Evolutionary conservation across 148 eudicot genomes (phyloP), one percentile per base, ranked within the genome.

Genomic region (Arctostaphylos glauca): DNA sequence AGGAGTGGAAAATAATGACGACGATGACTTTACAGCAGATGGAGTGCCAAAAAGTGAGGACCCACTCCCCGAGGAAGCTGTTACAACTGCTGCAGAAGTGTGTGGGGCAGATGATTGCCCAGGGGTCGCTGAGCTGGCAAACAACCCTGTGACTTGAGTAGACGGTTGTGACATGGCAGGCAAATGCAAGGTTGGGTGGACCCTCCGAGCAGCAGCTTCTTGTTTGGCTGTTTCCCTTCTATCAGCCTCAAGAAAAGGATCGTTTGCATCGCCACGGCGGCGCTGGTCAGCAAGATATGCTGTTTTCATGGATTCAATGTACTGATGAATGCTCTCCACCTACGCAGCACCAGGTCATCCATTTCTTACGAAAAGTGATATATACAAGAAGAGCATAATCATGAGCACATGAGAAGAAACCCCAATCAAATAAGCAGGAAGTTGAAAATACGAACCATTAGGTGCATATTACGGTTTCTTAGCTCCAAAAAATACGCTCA

Each of bases 281-380:
- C 94, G 95, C 83, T 93, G 98, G 77, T 96, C 98, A 78, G 91
- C 92, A 80, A 96, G 97, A 79, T 96, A 96, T 48, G 98, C 99
- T 77, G 98, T 81, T 87, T 91, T 94, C 99, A 96, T 96, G 77
- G 98, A 96, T 83, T 92, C 99, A 50, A 96, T 92, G 85, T 96
- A 93, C 84, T 96, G 99, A 87, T 96, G 99, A 86, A 94, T 96
- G 88, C 97, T 94, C 84, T 96, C 99, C 77, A 93, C 98, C 99
- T 96, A 76, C 80, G 81, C 21, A 52, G 18, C 72, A 66, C 15
- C 62, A 48, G 43, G 9, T 23, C n/a, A 81, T 38, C 5, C 14
- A 81, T 41, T 72, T 49, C 46, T 64, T 80, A 49, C 23, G 3
- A 62, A 13, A 9, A 5, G 48, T 13, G 55, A 19, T 9, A 52